These are phyloP conservation scores for Zoysia matrella DNA, from an alignment of 202 grass and related monocot genomes.

Conservation along the genomic window DNA sequence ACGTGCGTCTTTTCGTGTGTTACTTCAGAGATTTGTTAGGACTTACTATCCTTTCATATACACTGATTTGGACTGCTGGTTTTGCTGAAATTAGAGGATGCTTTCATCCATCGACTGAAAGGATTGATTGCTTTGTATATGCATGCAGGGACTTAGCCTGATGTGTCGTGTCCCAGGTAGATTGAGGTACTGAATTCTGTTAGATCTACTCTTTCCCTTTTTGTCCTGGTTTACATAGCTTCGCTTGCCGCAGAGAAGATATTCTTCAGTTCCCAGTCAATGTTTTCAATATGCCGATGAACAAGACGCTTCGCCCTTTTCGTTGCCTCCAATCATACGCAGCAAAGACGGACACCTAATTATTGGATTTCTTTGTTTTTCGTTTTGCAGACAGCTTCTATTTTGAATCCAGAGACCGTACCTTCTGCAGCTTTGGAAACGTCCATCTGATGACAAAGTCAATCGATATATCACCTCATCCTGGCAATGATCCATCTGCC, in stretches of 20 bases:
- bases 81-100: constrained; percentile 39
- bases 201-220: constrained; percentile 22
- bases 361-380: constrained; percentile 22
- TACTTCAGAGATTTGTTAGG: neutral
- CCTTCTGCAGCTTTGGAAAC: constrained; percentile 20
- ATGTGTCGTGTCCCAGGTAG: constrained; percentile 50
- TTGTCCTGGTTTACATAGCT: constrained; percentile 26
- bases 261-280: constrained; percentile 16
- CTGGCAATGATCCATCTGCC: constrained; percentile 31
- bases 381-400: constrained; percentile 32
- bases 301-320: constrained; percentile 25
- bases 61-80: constrained; percentile 43
- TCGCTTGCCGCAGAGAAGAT: neutral
- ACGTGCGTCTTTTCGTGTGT: constrained; percentile 5
- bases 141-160: neutral
- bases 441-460: constrained; percentile 42
- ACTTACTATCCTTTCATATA: constrained; percentile 8
- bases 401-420: constrained; percentile 32
- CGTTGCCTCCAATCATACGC: neutral
- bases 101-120: constrained; percentile 36
- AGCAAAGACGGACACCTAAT: neutral
- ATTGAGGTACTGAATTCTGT: constrained; percentile 29
- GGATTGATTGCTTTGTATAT: constrained; percentile 24
- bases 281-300: neutral
- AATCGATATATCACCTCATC: constrained; percentile 5